These are phyloP conservation scores for Torulaspora maleeae DNA, from an alignment of 805 yeast genomes.

Conservation along the genomic window DNA sequence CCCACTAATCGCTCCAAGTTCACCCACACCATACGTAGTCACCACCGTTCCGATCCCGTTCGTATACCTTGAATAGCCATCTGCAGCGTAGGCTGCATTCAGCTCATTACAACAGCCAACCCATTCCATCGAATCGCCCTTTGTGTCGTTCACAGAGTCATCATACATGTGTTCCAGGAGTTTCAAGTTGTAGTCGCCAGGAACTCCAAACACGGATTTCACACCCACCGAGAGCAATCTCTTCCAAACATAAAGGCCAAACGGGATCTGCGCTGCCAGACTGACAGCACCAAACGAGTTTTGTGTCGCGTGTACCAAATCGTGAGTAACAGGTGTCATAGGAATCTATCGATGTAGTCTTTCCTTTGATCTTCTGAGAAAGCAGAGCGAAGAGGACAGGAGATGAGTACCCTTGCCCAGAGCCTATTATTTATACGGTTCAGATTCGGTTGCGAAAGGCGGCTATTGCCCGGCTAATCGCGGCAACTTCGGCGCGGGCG, in stretches of 20 bases:
- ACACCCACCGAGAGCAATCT: conserved; percentile 53
- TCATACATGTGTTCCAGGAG: conserved; percentile 65
- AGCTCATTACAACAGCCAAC: conserved; percentile 84
- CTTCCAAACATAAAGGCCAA: conserved; percentile 63
- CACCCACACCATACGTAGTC: conserved; percentile 79
- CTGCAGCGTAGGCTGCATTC: conserved; percentile 86
- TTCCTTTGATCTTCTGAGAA: background rate
- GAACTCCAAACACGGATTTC: conserved; percentile 66
- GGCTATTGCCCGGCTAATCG: background rate
- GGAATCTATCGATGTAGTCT: background rate
- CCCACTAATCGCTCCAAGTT: conserved; percentile 71
- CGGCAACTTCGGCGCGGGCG: background rate
- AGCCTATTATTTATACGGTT: background rate
- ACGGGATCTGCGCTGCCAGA: conserved; percentile 36
- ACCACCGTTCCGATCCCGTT: conserved; percentile 31
- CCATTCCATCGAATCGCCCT: conserved; percentile 46
- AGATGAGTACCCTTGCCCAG: too few species aligned
- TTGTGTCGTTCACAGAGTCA: conserved; percentile 14
- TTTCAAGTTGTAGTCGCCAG: conserved; percentile 70
- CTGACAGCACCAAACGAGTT: background rate
- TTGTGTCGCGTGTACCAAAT: conserved; percentile 1
- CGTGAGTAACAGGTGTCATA: conserved; percentile 13
- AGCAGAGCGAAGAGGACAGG: background rate
- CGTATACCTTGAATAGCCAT: conserved; percentile 70
- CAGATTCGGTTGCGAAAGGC: background rate